Conservation (phyloP, 2,329 filamentous ascomycete genomes). For the Penicillium sp. region DNA sequence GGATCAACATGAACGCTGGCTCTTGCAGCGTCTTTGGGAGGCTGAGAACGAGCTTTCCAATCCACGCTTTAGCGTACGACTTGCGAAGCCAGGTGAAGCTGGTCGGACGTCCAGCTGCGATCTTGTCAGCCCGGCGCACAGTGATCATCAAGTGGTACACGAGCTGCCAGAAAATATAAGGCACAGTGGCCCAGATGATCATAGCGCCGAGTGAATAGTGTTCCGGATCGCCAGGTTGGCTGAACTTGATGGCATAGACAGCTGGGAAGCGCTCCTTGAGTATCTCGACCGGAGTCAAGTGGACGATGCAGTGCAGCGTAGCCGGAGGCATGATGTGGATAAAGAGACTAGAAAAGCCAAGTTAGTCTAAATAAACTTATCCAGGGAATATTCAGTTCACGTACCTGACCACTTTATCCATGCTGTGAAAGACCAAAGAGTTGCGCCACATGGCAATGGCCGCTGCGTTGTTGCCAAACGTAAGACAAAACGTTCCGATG, state of each 20-base stretch:
- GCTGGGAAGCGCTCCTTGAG: constrained; percentile 75
- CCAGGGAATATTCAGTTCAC: constrained; percentile 9
- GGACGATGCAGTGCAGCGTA: constrained; percentile 85
- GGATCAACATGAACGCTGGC: constrained; percentile 89
- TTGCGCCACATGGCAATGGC: constrained; percentile 99
- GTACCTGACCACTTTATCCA: constrained; percentile 91
- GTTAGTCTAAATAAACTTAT: background rate
- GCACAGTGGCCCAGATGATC: constrained; percentile 90
- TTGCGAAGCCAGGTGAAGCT: constrained; percentile 95
- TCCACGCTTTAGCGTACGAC: constrained; percentile 83
- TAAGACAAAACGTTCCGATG: constrained; percentile 85
- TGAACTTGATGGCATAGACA: constrained; percentile 72
- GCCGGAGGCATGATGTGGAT: constrained; percentile 99
- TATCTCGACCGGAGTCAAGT: constrained; percentile 63
- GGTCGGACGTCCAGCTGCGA: constrained; percentile 88
- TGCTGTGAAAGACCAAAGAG: constrained; percentile 94
- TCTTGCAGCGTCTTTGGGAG: constrained; percentile 76
- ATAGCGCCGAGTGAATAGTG: constrained; percentile 79
- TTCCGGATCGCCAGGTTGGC: constrained; percentile 63
- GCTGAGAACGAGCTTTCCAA: constrained; percentile 77
- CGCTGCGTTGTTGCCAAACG: constrained; percentile 93
- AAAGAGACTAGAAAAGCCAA: constrained; percentile 61
- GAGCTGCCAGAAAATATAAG: constrained; percentile 90
- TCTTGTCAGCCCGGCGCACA: constrained; percentile 89
- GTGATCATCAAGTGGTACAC: constrained; percentile 93